phyloP scores from a whole-genome alignment of 495 filamentous ascomycete genomes.

The Tricharina praecox region DNA sequence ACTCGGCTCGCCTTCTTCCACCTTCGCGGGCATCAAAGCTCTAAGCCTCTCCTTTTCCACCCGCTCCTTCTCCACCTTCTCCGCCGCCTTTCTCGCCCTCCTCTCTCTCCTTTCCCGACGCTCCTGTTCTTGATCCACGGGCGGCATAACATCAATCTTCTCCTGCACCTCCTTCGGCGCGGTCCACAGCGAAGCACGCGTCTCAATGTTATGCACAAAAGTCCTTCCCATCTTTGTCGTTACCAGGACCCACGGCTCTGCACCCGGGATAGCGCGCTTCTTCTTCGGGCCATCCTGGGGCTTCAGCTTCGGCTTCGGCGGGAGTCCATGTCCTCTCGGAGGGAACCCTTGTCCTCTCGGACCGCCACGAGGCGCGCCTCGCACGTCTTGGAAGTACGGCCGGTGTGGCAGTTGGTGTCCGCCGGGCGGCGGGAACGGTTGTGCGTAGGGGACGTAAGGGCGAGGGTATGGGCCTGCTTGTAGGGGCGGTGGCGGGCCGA shows the following conservation, averaged over 20 bases:
- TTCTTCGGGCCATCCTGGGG: conserved; percentile 26
- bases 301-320: conserved; percentile 11
- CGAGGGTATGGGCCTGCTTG: no score
- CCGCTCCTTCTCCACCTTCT: conserved; percentile 26
- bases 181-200: conserved; percentile 81
- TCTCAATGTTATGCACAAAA: conserved; percentile 72
- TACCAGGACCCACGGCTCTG: conserved; percentile 80
- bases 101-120: conserved; percentile 32
- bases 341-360: conserved; percentile 31
- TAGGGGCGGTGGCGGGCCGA: no score
- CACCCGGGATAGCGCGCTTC: conserved; percentile 53
- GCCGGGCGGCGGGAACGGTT: background rate
- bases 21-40: conserved; percentile 16
- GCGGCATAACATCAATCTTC: conserved; percentile 43
- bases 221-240: conserved; percentile 73
- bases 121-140: conserved; percentile 44
- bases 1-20: conserved; percentile 15
- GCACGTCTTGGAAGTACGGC: background rate
- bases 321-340: conserved; percentile 34
- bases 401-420: conserved; percentile 4
- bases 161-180: conserved; percentile 70
- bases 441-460: no score
- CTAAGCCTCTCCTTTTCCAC: conserved; percentile 29
- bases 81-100: conserved; percentile 21
- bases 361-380: conserved; percentile 28